Conservation (phyloP, 495 filamentous ascomycete genomes). For the Penicillium malachiteum region DNA sequence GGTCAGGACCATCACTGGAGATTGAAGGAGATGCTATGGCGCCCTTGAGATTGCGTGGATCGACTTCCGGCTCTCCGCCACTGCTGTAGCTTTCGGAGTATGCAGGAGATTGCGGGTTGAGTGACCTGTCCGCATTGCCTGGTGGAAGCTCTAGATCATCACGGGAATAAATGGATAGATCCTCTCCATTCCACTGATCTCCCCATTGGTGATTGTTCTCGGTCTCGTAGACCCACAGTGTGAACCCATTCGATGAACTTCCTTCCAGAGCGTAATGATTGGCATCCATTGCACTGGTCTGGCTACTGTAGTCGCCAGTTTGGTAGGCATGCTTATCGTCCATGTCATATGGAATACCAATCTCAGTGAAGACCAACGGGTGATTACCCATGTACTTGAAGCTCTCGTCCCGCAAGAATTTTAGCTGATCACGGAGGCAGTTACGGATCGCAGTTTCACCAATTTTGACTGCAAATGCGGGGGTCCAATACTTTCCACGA, state of each 20-base stretch:
- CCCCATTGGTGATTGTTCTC: conserved; percentile 87
- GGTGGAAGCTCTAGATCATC: conserved; percentile 72
- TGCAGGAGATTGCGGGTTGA: conserved; percentile 54
- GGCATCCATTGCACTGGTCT: conserved; percentile 92
- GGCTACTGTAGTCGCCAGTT: conserved; percentile 93
- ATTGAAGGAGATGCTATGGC: conserved; percentile 72
- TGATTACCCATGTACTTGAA: conserved; percentile 84
- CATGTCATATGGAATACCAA: conserved; percentile 99
- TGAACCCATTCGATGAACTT: conserved; percentile 75
- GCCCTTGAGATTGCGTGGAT: conserved; percentile 69
- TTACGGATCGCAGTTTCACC: conserved; percentile 96
- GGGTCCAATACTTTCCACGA: conserved; percentile 81
- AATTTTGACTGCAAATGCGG: conserved; percentile 86
- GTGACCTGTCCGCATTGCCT: conserved; percentile 17
- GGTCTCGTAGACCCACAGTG: conserved; percentile 82
- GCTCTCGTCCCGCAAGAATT: conserved; percentile 85
- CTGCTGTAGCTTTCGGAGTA: conserved; percentile 58
- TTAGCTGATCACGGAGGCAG: conserved; percentile 88
- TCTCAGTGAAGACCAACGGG: conserved; percentile 89
- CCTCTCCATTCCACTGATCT: conserved; percentile 97
- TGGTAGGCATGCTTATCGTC: conserved; percentile 92
- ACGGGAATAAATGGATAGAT: conserved; percentile 82
- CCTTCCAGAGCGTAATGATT: conserved; percentile 93
- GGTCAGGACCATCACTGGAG: conserved; percentile 52
- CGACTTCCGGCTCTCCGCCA: conserved; percentile 56